Conservation (phyloP, 352 stramenopile genomes). For the Phytopythium boreale region DNA sequence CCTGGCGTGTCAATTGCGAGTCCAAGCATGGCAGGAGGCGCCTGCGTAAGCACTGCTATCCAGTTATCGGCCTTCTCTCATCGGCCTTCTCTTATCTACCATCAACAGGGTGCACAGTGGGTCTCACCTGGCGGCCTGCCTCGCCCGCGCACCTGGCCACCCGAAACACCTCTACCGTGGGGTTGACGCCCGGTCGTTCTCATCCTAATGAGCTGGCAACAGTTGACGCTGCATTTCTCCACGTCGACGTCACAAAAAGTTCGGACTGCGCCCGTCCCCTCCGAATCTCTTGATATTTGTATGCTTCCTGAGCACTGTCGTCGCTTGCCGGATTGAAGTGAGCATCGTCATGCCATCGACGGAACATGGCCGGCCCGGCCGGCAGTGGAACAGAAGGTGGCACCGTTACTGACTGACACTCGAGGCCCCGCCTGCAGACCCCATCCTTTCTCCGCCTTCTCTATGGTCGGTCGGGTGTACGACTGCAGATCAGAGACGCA, state of each 20-base stretch:
- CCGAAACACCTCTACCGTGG: neutral
- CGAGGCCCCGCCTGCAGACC: neutral
- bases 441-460: neutral
- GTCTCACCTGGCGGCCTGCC: no score
- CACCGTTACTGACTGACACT: neutral
- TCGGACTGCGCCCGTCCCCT: neutral
- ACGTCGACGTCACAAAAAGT: neutral
- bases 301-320: neutral
- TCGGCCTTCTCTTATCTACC: no score
- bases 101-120: no score
- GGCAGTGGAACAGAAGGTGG: neutral
- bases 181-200: neutral
- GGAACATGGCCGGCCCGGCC: neutral
- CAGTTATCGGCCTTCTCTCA: no score
- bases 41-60: no score
- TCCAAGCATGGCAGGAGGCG: neutral
- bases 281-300: neutral
- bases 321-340: neutral
- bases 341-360: neutral
- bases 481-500: neutral
- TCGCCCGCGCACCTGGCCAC: no score
- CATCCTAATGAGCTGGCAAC: conserved; percentile 2
- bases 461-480: conserved; percentile 5
- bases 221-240: neutral
- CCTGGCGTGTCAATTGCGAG: neutral